Evolutionary conservation across 192 early-diverging fungal species (phyloP).

Genomic region (Linnemannia zychae): DNA sequence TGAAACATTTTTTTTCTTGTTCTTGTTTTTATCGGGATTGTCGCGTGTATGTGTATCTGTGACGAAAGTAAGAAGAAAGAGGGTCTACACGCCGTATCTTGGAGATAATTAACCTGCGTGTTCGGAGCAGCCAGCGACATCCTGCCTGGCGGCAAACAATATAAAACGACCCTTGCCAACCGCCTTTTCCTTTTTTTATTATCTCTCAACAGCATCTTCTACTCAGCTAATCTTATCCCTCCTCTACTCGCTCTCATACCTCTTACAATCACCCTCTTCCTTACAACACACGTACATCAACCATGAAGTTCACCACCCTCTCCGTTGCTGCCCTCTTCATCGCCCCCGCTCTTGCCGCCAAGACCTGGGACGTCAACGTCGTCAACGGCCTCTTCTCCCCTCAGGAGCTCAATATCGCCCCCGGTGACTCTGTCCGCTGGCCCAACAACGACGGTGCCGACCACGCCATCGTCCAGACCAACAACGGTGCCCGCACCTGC

Average conservation of each 20-base stretch:
- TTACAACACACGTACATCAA: background rate
- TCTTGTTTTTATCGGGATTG: background rate
- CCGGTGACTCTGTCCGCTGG: conserved; percentile 39
- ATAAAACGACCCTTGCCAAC: background rate
- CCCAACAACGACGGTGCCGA: conserved; percentile 24
- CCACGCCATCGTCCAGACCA: conserved; percentile 38
- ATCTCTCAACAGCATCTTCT: background rate
- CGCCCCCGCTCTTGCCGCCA: conserved; percentile 35
- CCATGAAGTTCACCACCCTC: conserved; percentile 25
- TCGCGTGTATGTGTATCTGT: background rate
- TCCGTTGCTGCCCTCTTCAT: conserved; percentile 9
- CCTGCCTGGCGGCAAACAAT: background rate
- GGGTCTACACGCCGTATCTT: no score
- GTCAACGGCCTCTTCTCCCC: conserved; percentile 30
- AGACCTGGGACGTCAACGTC: conserved; percentile 30
- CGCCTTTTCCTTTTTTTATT: background rate
- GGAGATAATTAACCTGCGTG: no score
- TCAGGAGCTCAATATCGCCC: conserved; percentile 25
- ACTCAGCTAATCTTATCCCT: no score
- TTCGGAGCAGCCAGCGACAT: background rate
- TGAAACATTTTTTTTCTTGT: background rate
- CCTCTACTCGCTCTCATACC: background rate
- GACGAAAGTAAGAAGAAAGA: background rate
- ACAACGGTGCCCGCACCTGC: conserved; percentile 15
- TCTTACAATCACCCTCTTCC: background rate